phyloP scores from a whole-genome alignment of 2,329 filamentous ascomycete species.

The Cadophora sp. region DNA sequence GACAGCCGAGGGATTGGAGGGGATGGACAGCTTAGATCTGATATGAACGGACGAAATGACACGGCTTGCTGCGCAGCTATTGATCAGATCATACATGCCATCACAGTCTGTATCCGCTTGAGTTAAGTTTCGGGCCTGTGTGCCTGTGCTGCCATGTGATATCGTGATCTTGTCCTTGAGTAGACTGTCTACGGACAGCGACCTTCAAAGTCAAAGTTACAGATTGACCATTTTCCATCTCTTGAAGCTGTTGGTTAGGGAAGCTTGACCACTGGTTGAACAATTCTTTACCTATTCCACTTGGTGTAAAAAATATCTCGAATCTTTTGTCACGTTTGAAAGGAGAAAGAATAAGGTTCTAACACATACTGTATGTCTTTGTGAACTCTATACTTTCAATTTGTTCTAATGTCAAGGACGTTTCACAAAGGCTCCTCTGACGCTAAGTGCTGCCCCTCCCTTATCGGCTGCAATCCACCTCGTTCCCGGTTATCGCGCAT shows the following conservation, averaged over 20 bases:
- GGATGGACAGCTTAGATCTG: slow-evolving; percentile 10
- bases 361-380: too few species aligned
- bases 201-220: neutral
- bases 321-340: neutral
- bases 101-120: neutral
- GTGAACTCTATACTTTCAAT: neutral
- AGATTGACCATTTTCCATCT: too few species aligned
- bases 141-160: neutral
- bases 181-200: neutral
- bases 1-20: neutral
- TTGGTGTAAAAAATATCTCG: too few species aligned
- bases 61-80: slow-evolving; percentile 14
- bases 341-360: too few species aligned
- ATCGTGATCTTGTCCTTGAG: neutral
- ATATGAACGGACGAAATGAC: neutral
- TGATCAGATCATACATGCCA: neutral
- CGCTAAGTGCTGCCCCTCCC: slow-evolving; percentile 2
- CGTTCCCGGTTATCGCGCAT: slow-evolving; percentile 6
- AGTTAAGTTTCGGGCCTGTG: neutral
- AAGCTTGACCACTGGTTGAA: too few species aligned
- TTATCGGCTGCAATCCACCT: neutral
- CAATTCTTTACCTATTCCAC: too few species aligned
- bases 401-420: neutral
- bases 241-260: too few species aligned
- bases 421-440: neutral